Evolutionary conservation across 176 grass and related monocot species (phyloP).

Genomic region (Olyra latifolia): DNA sequence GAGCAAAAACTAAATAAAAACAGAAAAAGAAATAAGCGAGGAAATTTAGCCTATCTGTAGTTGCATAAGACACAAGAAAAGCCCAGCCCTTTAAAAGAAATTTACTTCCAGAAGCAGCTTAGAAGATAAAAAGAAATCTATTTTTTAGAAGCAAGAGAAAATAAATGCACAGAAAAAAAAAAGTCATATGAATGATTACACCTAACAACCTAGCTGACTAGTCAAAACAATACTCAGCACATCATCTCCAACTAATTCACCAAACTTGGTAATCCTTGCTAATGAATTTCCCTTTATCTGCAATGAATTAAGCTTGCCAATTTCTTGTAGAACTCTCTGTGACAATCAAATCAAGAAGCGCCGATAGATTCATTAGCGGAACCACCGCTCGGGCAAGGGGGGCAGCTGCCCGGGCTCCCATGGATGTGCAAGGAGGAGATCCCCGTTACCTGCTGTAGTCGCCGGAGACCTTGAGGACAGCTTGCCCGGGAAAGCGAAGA

Average conservation of each 20-base stretch:
- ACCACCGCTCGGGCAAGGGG: no score
- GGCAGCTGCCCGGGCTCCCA: no score
- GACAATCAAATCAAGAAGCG: background rate
- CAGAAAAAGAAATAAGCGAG: background rate
- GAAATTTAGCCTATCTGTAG: background rate
- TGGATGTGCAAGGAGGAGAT: no score
- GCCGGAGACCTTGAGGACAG: no score
- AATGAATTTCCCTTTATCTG: background rate
- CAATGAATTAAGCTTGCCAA: background rate
- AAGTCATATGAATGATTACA: background rate
- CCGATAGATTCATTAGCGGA: background rate
- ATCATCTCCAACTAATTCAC: background rate
- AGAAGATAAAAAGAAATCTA: background rate
- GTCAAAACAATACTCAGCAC: constrained; percentile 7
- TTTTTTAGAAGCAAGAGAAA: constrained; percentile 10
- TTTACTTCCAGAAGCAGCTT: background rate
- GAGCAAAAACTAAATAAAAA: background rate
- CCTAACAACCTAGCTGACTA: constrained; percentile 1
- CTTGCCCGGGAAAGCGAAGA: no score
- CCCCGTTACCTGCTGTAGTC: no score
- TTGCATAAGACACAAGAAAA: background rate
- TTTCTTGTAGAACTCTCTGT: background rate
- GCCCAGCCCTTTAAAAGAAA: background rate
- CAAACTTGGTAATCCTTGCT: background rate
- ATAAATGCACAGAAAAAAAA: background rate